Conservation (phyloP, 169 alveolate species). For the Plasmodium vinckei region DNA sequence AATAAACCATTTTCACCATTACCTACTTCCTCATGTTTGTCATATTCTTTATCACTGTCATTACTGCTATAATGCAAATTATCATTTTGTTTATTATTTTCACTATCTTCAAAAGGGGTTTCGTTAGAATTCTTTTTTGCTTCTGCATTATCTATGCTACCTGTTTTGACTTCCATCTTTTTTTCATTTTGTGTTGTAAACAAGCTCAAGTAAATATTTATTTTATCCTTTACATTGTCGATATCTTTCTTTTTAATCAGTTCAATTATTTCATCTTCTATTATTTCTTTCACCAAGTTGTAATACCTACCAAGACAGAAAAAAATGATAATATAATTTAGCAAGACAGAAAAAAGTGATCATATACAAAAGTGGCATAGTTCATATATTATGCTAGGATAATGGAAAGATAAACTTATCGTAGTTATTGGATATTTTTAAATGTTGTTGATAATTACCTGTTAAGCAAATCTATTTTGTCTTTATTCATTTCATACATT, state of each 20-base stretch:
- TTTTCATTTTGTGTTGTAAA: neutral
- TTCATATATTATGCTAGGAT: too few species aligned
- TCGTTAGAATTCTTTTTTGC: neutral
- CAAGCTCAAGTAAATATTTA: slow-evolving; percentile 36
- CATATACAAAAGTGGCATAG: neutral
- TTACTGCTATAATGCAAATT: neutral
- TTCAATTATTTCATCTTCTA: slow-evolving; percentile 51
- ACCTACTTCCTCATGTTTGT: neutral
- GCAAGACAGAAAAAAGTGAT: neutral
- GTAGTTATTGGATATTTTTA: neutral
- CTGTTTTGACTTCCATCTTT: neutral
- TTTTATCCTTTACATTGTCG: slow-evolving; percentile 16
- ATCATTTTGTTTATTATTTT: neutral
- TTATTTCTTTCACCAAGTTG: slow-evolving; percentile 12
- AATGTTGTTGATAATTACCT: neutral
- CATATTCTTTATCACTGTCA: neutral
- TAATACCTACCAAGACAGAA: slow-evolving; percentile 8
- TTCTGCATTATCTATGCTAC: neutral
- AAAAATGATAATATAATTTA: neutral
- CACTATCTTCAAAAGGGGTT: neutral
- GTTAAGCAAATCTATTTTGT: slow-evolving; percentile 25
- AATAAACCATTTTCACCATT: neutral
- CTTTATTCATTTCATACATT: slow-evolving; percentile 26
- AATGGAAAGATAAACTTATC: too few species aligned
- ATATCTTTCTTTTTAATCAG: slow-evolving; percentile 33